Evolutionary conservation across 2,329 filamentous ascomycete genomes (phyloP).

Genomic region (Tympanopsis confertula): DNA sequence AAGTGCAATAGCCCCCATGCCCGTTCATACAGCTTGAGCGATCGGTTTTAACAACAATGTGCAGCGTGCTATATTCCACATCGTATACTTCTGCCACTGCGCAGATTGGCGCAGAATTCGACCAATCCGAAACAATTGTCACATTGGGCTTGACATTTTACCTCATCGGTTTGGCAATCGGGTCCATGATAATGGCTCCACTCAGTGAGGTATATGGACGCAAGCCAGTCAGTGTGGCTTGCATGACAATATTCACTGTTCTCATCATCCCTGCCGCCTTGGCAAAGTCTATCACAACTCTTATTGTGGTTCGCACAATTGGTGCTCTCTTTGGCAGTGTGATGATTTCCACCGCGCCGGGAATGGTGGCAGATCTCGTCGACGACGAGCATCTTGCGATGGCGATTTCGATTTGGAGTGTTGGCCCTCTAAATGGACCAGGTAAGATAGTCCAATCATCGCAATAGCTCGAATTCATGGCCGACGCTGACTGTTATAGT

Average conservation of each 20-base stretch:
- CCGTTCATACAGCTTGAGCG: slow-evolving; percentile 27
- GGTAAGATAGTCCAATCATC: slow-evolving; percentile 9
- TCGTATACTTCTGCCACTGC: slow-evolving; percentile 64
- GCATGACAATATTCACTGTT: slow-evolving; percentile 51
- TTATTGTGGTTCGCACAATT: slow-evolving; percentile 66
- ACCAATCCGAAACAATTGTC: slow-evolving; percentile 42
- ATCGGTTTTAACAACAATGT: slow-evolving; percentile 33
- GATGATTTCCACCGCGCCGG: slow-evolving; percentile 74
- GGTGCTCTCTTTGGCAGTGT: slow-evolving; percentile 65
- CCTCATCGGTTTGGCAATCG: slow-evolving; percentile 60
- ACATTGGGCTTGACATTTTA: slow-evolving; percentile 72
- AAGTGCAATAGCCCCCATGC: slow-evolving; percentile 14
- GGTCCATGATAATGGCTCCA: slow-evolving; percentile 63
- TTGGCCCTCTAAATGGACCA: slow-evolving; percentile 74
- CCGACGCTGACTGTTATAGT: slow-evolving; percentile 18
- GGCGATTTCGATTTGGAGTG: slow-evolving; percentile 72
- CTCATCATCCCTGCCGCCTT: slow-evolving; percentile 63
- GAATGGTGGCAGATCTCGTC: slow-evolving; percentile 74
- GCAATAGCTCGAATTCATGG: background rate
- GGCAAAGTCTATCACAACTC: slow-evolving; percentile 52
- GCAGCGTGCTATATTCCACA: slow-evolving; percentile 63
- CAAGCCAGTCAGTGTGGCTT: slow-evolving; percentile 56
- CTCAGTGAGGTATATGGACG: slow-evolving; percentile 62
- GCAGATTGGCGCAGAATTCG: slow-evolving; percentile 58
- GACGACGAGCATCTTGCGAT: slow-evolving; percentile 68